These are phyloP conservation scores for Neurospora pannonica DNA, from an alignment of 495 filamentous ascomycete species.

Conservation along the genomic window DNA sequence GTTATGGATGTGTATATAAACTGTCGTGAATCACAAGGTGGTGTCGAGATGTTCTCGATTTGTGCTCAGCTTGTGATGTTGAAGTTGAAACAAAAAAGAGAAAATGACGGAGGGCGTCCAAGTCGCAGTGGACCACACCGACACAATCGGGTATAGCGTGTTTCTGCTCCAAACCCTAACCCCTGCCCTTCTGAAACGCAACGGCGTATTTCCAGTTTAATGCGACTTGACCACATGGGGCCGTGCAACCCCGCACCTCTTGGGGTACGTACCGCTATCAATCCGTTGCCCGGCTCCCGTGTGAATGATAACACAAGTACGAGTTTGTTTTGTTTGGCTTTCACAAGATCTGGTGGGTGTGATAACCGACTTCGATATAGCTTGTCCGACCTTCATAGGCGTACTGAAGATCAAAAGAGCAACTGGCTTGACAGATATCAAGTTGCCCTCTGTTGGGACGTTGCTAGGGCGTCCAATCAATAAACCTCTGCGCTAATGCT, in stretches of 20 bases:
- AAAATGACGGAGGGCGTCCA: background rate
- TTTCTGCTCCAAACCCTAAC: background rate
- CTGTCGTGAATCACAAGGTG: background rate
- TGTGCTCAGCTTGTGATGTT: background rate
- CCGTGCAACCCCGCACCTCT: background rate
- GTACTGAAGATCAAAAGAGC: background rate
- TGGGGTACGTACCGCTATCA: background rate
- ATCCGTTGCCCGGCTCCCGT: background rate
- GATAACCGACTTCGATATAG: background rate
- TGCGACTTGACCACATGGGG: background rate
- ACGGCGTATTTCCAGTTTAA: background rate
- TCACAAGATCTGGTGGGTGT: background rate
- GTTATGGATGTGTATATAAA: background rate
- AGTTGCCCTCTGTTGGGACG: background rate
- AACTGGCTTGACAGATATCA: background rate
- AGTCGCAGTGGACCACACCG: background rate
- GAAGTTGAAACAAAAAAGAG: background rate
- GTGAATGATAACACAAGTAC: background rate
- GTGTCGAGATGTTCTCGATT: background rate
- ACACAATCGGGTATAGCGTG: background rate
- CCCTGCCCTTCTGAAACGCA: background rate
- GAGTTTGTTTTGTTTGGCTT: background rate
- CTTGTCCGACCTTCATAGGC: background rate
- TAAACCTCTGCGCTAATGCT: background rate
- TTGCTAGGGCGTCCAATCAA: background rate